Evolutionary conservation across 306 rosid genomes (phyloP), one percentile per base, ranked within the genome.

Genomic region (Urtica urens): DNA sequence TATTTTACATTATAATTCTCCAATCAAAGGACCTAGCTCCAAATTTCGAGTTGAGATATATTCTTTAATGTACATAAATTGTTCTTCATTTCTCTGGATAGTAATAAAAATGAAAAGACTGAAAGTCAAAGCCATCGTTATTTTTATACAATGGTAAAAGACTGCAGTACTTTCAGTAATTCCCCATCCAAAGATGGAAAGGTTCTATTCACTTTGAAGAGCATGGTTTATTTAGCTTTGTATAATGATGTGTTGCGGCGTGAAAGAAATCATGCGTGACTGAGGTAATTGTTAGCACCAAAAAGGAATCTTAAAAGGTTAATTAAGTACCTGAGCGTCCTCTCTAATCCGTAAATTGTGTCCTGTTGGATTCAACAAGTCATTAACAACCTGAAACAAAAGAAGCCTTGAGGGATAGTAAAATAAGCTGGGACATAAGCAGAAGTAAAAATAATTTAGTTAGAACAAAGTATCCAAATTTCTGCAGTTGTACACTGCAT

Each of bases 281-380:
- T 16, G 51, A 38, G 43, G 35, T 55, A 55, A n/a, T n/a, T n/a
- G 56, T 29, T 40, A 51, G 18, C 16, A 51, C 38, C 55, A 13
- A 46, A 15, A 63, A 51, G 38, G 43, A 57, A 58, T 46, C 29
- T 40, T 38, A 64, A 54, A 68, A 40, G 23, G 40, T 28, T 45
- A 49, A 34, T 44, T 15, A 46, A 21, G 58, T 63, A 92, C 99
- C 99, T 92, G 99, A 29, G 94, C 75, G 53, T 92, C 99, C 76
- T 92, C 99, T 78, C 99, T 75, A 77, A 92, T 70, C 80, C 87
- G 78, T 69, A 92, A 63, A 80, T 92, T 92, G 64, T 92, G 99
- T 58, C 99, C 99, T 30, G 96, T 87, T 64, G 96, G 99, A 69
- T 92, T 82, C 69, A 92, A 60, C 48, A 92, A 76, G 78, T 92